Evolutionary conservation across 345 rosid species (phyloP), one percentile per base, ranked within the genome.

Genomic region (Adansonia digitata): DNA sequence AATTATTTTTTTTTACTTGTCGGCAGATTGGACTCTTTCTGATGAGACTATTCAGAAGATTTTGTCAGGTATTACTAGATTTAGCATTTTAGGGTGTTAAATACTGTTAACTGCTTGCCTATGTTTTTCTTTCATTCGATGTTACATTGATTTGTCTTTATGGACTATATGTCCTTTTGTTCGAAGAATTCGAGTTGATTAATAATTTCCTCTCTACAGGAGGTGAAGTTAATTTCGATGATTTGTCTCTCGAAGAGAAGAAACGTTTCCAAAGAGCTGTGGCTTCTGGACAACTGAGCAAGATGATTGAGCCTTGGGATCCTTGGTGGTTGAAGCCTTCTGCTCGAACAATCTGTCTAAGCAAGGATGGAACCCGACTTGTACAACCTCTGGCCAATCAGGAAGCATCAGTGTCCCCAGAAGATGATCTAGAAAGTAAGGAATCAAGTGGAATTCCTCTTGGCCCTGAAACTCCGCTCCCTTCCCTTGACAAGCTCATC

Each of bases 281-380:
- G 79, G 94, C 88, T 65, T 93, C 93, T 61, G 98, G 99, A 24
- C 94, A 91, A 82, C 80, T 95, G 76, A 88, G 99, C 76, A 95
- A 82, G 83, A 81, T 91, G 91, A 91, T 93, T 46, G 79, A 90
- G 75, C 96, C 97, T 9, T 93, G 99, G 99, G 94, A 89, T 35
- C 99, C 99, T 51, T 95, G 99, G 98, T 95, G 99, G 99, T 75
- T 90, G 73, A 84, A 77, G 49, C 87, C 89, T 84, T 85, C 90
- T 67, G 96, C 96, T 40, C 75, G 83, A 77, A 78, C 79, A 65
- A 85, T 93, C 68, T 76, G 83, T 64, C n/a, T 90, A 35, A 84
- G 97, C 64, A 77, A 74, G 68, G 85, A 83, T 37, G 99, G 98
- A 72, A 82, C 88, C 53, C 85, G 73, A 45, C 89, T 93, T 13